Base-by-base conservation (phyloP, 129 eudicot genomes). In the Ambrosia artemisiifolia region DNA sequence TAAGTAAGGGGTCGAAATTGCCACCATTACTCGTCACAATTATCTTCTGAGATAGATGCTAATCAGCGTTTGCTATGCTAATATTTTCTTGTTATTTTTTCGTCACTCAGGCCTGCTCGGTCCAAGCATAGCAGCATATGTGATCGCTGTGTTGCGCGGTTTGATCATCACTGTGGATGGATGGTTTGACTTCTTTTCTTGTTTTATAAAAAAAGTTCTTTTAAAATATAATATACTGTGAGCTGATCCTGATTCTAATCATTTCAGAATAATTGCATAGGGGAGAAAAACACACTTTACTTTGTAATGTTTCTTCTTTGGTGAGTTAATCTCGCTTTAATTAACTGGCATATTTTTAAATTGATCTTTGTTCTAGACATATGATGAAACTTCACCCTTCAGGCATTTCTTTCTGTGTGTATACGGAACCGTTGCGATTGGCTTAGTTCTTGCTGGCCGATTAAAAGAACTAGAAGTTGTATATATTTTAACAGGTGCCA, bases 151-250 rank as follows among this genome's bases (percentile, higher is more conserved):
- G 98, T 93, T 65, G 98, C 98, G 28, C 90, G 98, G 69, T 93
- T 93, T 73, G 98, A 93, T 75, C 98, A 93, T 86, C 98, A 93
- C 53, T 93, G 98, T 75, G 98, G 95, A 82, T 93, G 98, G 98
- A 90, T 93, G 98, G 98, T 93, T 55, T 30, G 95, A 71, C 74
- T 46, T 16, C 43, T 60, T 33, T 43, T 24, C 28, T 30, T 16
- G 2, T 42, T 65, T 5, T 19, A 16, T 44, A 34, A n/a, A 43
- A 11, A 8, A n/a, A 34, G 11, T 73, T 64, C 16, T 4, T 16
- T 24, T 16, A 66, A 12, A 64, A 3, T 17, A 36, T 55, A n/a
- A 43, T 49, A 63, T 42, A 71, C 64, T 51, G 57, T 38, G 59
- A 65, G 65, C 65, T 33, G 54, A 34, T 60, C 32, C 28, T 62